Conservation (phyloP, 805 yeast genomes). For the Tanozyma kutaoensis region DNA sequence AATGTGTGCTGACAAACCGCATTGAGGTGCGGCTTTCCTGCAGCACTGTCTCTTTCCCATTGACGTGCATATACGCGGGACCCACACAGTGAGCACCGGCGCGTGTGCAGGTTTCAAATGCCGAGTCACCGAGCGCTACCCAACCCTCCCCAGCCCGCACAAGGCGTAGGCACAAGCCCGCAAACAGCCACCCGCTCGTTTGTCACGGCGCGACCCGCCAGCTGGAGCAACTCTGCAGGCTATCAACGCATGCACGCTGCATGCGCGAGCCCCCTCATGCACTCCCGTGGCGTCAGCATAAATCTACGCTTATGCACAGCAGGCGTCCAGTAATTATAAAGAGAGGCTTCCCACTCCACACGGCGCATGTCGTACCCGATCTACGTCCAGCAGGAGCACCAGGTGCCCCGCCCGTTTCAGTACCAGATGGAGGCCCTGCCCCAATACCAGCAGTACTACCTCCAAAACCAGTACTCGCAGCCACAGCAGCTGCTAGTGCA, state of each 20-base stretch:
- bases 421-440: background rate
- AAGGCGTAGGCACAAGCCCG: background rate
- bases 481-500: background rate
- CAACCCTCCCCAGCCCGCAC: too few relatives aligned
- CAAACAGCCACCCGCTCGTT: background rate
- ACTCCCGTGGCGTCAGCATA: conserved; percentile 1
- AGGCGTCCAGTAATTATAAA: conserved; percentile 1
- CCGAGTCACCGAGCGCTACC: too few relatives aligned
- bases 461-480: background rate
- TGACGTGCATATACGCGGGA: too few relatives aligned
- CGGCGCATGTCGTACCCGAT: conserved; percentile 1
- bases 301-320: conserved; percentile 1
- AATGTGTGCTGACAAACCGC: too few relatives aligned
- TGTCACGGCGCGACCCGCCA: background rate
- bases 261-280: background rate
- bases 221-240: background rate
- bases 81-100: too few relatives aligned
- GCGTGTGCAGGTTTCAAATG: too few relatives aligned
- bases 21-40: too few relatives aligned
- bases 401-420: background rate
- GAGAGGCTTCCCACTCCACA: background rate
- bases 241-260: background rate
- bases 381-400: conserved; percentile 1
- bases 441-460: background rate
- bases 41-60: too few relatives aligned